Evolutionary conservation across 148 eudicot species (phyloP), one percentile per base, ranked within the genome.

Genomic region (Arbutus unedo): DNA sequence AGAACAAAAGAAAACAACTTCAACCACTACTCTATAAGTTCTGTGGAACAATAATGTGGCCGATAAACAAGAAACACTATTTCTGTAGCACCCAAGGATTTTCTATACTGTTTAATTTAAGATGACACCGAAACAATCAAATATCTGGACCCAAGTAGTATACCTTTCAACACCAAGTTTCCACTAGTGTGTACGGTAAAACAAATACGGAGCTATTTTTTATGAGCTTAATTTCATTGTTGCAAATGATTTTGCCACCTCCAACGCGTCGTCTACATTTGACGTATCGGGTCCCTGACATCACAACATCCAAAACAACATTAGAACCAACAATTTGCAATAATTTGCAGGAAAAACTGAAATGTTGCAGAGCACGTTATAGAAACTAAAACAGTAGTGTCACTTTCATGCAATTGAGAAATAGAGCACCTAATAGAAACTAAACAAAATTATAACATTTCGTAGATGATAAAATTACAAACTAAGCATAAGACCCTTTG

Each of bases 271-370:
- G 54, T 88, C 89, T 3, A 95, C 83, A 19, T 89, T 90, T 2
- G 90, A 79, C 62, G 91, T 86, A 80, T 89, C 95, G 49, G 92
- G 82, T 56, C 98, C 98, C 98, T 95, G 90, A 51, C 77, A 64
- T 73, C 43, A 79, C 59, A 31, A 31, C 0, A 73, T 9, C 8
- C 4, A 51, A 49, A 79, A 47, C 44, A 45, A n/a, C 53, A 45
- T 19, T 62, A 14, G 60, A 31, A 23, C 7, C 54, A 60, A 23
- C 54, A 43, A 67, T 23, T 10, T 64, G n/a, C 43, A 11, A 21
- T 23, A 48, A 11, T 11, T 64, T 25, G 31, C 10, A 66, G 54
- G 49, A 55, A 48, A 48, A 48, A 66, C 21, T 68, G 16, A 62
- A 62, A 47, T 41, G 68, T 31, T 1, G 0, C 0, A 31, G 38